phyloP scores from a whole-genome alignment of 2,329 filamentous ascomycete species.

The Exophiala aquamarina region DNA sequence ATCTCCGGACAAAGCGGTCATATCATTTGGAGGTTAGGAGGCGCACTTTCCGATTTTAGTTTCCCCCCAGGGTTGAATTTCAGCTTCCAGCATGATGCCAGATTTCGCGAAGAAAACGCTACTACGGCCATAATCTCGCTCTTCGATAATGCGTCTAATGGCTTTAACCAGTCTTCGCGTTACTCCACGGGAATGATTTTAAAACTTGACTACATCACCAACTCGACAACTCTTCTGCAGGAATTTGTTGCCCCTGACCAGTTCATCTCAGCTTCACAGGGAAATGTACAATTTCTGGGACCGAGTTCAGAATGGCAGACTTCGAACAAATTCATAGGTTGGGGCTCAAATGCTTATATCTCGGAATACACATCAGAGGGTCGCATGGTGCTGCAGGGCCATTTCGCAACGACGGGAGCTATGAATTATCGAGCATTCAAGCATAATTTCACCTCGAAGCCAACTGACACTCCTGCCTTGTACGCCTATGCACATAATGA shows the following conservation, averaged over 20 bases:
- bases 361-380: slow-evolving; percentile 39
- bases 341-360: slow-evolving; percentile 41
- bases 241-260: slow-evolving; percentile 29
- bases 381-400: slow-evolving; percentile 38
- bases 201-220: slow-evolving; percentile 37
- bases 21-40: slow-evolving; percentile 40
- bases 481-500: slow-evolving; percentile 19
- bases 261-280: slow-evolving; percentile 30
- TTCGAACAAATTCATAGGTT: slow-evolving; percentile 43
- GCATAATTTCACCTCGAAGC: slow-evolving; percentile 26
- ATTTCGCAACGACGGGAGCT: slow-evolving; percentile 34
- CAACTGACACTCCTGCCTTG: slow-evolving; percentile 19
- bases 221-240: slow-evolving; percentile 35
- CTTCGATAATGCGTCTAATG: slow-evolving; percentile 45
- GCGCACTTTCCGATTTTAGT: slow-evolving; percentile 32
- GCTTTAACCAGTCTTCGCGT: slow-evolving; percentile 38
- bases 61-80: slow-evolving; percentile 31
- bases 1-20: slow-evolving; percentile 40
- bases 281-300: slow-evolving; percentile 37
- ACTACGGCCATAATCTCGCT: slow-evolving; percentile 41
- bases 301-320: too few relatives aligned
- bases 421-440: slow-evolving; percentile 46
- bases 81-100: slow-evolving; percentile 44
- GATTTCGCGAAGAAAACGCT: slow-evolving; percentile 38
- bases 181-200: slow-evolving; percentile 43